Evolutionary conservation across 768 basidiomycete genomes (phyloP).

Genomic region (Boletus tomentosulus): DNA sequence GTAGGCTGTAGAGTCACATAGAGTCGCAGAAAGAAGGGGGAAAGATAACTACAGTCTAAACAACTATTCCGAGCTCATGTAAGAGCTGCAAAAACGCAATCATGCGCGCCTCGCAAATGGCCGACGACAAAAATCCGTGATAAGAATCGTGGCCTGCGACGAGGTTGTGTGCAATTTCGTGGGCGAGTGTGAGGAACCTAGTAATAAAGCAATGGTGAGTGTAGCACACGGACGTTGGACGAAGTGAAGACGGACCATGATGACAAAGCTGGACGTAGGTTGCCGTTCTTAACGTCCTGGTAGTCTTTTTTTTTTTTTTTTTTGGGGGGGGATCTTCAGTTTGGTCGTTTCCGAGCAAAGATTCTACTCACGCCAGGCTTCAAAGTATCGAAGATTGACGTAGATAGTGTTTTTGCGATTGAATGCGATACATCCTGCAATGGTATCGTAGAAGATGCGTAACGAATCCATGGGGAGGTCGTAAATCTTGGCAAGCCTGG

Average conservation of each 20-base stretch:
- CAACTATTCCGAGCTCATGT: too few relatives aligned
- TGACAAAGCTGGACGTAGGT: neutral
- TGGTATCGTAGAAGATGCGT: slow-evolving; percentile 78
- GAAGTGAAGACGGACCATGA: neutral
- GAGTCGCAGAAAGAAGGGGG: too few relatives aligned
- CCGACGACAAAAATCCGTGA: slow-evolving; percentile 89
- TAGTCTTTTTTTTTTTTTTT: too few relatives aligned
- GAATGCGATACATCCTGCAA: slow-evolving; percentile 84
- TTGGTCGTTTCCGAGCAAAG: neutral
- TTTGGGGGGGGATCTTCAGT: neutral
- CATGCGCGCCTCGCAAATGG: slow-evolving; percentile 69
- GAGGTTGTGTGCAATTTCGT: slow-evolving; percentile 88
- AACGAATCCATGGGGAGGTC: slow-evolving; percentile 62
- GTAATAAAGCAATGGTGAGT: neutral
- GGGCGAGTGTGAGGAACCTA: slow-evolving; percentile 85
- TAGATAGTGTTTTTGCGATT: slow-evolving; percentile 83
- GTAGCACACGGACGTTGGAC: neutral
- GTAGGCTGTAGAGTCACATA: too few relatives aligned
- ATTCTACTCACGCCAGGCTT: slow-evolving; percentile 72
- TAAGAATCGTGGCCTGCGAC: slow-evolving; percentile 78
- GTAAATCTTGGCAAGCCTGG: slow-evolving; percentile 63
- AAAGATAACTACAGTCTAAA: neutral
- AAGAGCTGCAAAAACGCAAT: slow-evolving; percentile 29
- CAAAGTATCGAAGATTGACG: slow-evolving; percentile 78
- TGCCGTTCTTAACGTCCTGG: neutral